phyloP scores from a whole-genome alignment of 2,329 filamentous ascomycete species.

The Colletotrichum musae region DNA sequence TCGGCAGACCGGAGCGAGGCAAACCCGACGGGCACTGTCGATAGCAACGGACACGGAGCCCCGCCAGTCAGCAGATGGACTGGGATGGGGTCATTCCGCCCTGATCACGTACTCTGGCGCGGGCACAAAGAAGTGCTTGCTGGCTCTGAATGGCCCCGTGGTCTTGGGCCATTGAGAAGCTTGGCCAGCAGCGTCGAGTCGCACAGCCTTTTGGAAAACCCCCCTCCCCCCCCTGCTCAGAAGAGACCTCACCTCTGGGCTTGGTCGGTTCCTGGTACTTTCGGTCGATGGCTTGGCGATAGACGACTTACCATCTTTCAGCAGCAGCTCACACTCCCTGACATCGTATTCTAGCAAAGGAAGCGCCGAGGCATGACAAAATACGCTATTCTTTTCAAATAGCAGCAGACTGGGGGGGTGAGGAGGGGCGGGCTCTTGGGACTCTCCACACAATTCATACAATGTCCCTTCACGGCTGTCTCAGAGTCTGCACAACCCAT shows the following conservation, averaged over 20 bases:
- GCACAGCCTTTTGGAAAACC: constrained; percentile 15
- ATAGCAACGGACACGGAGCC: constrained; percentile 2
- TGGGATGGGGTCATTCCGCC: constrained; percentile 22
- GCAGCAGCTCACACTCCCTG: constrained; percentile 26
- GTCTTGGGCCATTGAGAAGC: constrained; percentile 36
- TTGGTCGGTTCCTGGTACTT: constrained; percentile 21
- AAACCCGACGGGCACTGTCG: constrained; percentile 8
- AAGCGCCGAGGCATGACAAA: constrained; percentile 25
- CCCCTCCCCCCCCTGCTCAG: constrained; percentile 22
- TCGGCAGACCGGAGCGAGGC: constrained; percentile 7
- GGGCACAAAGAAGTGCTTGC: constrained; percentile 36
- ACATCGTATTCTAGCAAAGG: constrained; percentile 31
- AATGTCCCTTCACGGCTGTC: constrained; percentile 57
- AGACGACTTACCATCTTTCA: constrained; percentile 26
- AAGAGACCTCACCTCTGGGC: constrained; percentile 25
- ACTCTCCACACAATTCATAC: constrained; percentile 51
- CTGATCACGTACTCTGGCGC: constrained; percentile 22
- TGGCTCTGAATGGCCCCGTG: constrained; percentile 31
- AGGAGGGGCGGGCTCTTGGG: constrained; percentile 42
- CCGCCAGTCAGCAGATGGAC: constrained; percentile 20
- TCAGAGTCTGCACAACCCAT: constrained; percentile 60
- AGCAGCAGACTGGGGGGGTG: constrained; percentile 44
- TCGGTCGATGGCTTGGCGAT: constrained; percentile 40
- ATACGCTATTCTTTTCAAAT: constrained; percentile 42
- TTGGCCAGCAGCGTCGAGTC: constrained; percentile 32